A percentile compares a stretch with the other conserved stretches of the same genome.
These are phyloP conservation scores for Phanerodontia chrysosporium DNA, from an alignment of 768 basidiomycete genomes.

Conservation along the genomic window DNA sequence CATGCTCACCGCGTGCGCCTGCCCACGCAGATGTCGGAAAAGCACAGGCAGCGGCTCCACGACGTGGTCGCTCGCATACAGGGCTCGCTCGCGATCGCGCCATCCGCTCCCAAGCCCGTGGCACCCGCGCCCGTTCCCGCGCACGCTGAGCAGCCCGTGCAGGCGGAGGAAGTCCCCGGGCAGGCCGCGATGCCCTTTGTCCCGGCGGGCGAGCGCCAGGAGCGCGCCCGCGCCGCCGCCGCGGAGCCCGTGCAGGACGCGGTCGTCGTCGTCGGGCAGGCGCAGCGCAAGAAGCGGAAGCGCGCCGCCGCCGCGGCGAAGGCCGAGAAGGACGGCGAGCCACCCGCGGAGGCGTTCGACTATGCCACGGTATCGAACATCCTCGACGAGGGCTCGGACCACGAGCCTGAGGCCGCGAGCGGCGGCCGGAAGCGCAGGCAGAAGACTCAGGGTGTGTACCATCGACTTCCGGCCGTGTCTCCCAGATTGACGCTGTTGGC, in stretches of 20 bases:
- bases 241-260: constrained; percentile 42
- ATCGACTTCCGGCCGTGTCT: not conserved
- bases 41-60: constrained; percentile 34
- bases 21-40: constrained; percentile 7
- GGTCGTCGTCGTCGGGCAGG: constrained; percentile 70
- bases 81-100: constrained; percentile 55
- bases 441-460: constrained; percentile 34
- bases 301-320: constrained; percentile 24
- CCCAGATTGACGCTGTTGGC: not conserved
- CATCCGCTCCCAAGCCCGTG: constrained; percentile 35
- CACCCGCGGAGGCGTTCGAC: constrained; percentile 29
- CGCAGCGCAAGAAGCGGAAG: constrained; percentile 62
- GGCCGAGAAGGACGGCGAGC: constrained; percentile 16
- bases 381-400: constrained; percentile 33
- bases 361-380: constrained; percentile 38
- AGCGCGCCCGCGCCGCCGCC: constrained; percentile 26
- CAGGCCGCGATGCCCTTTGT: constrained; percentile 77
- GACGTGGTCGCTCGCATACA: constrained; percentile 66
- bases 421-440: constrained; percentile 42
- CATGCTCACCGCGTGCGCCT: constrained; percentile 3
- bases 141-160: constrained; percentile 11
- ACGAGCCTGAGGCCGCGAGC: constrained; percentile 19
- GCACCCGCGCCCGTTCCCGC: not conserved
- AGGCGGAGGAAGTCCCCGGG: constrained; percentile 29
- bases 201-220: constrained; percentile 55